Evolutionary conservation across 163 green algal species (phyloP), one percentile per base, ranked within the genome.

Genomic region (Chlorella variabilis): DNA sequence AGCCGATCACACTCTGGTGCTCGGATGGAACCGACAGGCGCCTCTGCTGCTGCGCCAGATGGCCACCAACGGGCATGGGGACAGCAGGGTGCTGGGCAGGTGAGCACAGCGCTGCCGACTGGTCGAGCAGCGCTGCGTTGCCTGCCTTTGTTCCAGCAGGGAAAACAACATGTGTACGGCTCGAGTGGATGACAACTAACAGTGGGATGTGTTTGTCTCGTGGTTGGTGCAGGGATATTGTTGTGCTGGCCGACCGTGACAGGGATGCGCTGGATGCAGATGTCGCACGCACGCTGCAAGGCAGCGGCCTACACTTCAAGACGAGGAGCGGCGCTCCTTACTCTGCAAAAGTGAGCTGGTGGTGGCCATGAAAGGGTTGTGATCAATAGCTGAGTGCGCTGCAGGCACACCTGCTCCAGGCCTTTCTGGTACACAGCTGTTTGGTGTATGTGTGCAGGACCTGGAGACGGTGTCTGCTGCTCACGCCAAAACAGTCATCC

Each of bases 181-280:
- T 9, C 2, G 25, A 59, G 33, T 54, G 45, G 45, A 11, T 54
- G 45, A 54, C 45, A 54, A 15, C 45, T 54, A 54, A 15, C 45
- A 23, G 45, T 23, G 11, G 45, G 15, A 48, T 48, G 34, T 33
- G 34, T 3, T 27, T 27, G 4, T 13, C n/a, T 42, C 1, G 25
- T 8, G 2, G 33, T 78, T 41, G 21, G 27, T 71, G 69, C 83
- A 89, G 87, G 82, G 67, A 83, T 4, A 75, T 91, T 21, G 87
- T 91, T n/a, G 63, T 91, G 4, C 68, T 91, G 51, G 84, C 84
- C 7, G 82, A 89, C 21, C 18, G 62, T 2, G 71, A 84, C 48
- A 88, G 89, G 82, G 82, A 85, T n/a, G 71, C 87, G 31, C 87
- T 91, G 84, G 87, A 91, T 21, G 63, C 45, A 31, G 81, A 89